A percentile compares a stretch with the other conserved stretches of the same genome.
These are phyloP conservation scores for Agroathelia rolfsii DNA, from an alignment of 1,284 basidiomycete species.

Conservation along the genomic window DNA sequence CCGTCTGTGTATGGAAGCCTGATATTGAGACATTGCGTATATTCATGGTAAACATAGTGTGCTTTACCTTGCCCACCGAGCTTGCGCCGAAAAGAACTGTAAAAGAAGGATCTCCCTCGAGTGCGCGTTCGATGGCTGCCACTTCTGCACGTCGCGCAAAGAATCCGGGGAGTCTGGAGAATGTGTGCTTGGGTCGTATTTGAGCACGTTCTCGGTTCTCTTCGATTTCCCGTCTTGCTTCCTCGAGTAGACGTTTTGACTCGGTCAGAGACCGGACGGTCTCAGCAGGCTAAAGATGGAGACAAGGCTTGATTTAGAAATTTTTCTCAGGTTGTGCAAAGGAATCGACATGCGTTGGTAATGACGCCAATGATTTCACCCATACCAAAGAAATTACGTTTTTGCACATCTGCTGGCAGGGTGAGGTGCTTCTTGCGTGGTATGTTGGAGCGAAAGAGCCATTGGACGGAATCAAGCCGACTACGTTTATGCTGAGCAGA, in stretches of 20 bases:
- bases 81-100: constrained; percentile 76
- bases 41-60: not conserved
- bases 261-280: constrained; percentile 72
- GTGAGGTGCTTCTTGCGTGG: constrained; percentile 51
- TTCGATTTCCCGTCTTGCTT: constrained; percentile 60
- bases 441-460: constrained; percentile 65
- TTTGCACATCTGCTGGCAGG: constrained; percentile 46
- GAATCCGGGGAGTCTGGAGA: constrained; percentile 65
- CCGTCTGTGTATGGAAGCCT: constrained; percentile 37
- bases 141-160: constrained; percentile 59
- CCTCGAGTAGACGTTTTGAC: constrained; percentile 62
- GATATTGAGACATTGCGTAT: constrained; percentile 4
- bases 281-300: constrained; percentile 49
- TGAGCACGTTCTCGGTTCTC: constrained; percentile 59
- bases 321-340: too few relatives aligned
- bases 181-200: constrained; percentile 65
- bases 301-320: not conserved
- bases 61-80: constrained; percentile 61
- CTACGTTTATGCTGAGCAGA: too few relatives aligned
- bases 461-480: constrained; percentile 45
- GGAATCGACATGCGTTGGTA: constrained; percentile 46
- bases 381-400: constrained; percentile 68
- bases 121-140: constrained; percentile 47
- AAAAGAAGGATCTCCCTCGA: constrained; percentile 67
- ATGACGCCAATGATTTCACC: constrained; percentile 68